phyloP scores from a whole-genome alignment of 495 filamentous ascomycete species.

The Jackrogersella minutella region DNA sequence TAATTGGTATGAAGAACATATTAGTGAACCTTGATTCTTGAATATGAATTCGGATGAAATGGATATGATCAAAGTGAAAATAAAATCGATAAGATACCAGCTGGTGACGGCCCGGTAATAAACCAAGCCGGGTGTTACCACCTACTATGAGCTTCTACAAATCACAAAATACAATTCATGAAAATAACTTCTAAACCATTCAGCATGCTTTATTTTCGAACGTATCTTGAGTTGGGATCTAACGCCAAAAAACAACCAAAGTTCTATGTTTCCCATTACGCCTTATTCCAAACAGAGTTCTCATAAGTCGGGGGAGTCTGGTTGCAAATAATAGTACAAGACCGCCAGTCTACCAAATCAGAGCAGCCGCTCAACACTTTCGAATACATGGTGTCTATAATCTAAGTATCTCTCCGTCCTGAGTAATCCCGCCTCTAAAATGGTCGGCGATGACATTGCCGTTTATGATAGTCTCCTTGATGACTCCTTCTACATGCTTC shows the following conservation, averaged over 20 bases:
- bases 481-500: constrained; percentile 83
- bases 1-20: neutral
- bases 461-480: constrained; percentile 77
- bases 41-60: neutral
- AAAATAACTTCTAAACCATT: neutral
- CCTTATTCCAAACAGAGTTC: neutral
- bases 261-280: neutral
- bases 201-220: neutral
- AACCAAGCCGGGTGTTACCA: neutral
- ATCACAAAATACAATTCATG: neutral
- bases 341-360: neutral
- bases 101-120: neutral
- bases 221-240: constrained; percentile 5
- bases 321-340: neutral
- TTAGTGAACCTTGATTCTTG: too few species aligned
- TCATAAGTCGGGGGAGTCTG: neutral
- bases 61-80: neutral
- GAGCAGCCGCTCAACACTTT: neutral
- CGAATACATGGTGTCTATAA: constrained; percentile 35
- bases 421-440: constrained; percentile 70
- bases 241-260: neutral
- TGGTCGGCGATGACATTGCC: constrained; percentile 79
- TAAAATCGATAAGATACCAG: constrained; percentile 18
- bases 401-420: constrained; percentile 52
- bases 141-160: neutral